A percentile compares a stretch with the other conserved stretches of the same genome.
Evolutionary conservation across 1,284 basidiomycete species (phyloP).

Genomic region (Cutaneotrichosporon cyanovorans): DNA sequence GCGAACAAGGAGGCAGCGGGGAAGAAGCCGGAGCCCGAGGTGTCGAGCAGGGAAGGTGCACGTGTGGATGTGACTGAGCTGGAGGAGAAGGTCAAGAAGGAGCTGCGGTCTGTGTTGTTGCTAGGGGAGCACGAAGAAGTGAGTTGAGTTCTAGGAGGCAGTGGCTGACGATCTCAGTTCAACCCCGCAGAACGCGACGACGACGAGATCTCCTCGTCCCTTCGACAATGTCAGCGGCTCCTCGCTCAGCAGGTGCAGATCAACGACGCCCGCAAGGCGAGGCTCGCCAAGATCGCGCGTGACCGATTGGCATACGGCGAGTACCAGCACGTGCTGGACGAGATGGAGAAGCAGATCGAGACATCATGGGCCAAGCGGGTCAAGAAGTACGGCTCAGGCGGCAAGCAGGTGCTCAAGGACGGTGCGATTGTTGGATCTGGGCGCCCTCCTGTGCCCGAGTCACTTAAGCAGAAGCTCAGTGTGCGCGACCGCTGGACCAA

Average conservation of each 20-base stretch:
- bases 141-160: slow-evolving; percentile 12
- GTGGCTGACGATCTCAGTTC: slow-evolving; percentile 50
- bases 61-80: slow-evolving; percentile 48
- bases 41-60: slow-evolving; percentile 2
- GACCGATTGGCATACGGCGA: slow-evolving; percentile 84
- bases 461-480: slow-evolving; percentile 61
- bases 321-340: slow-evolving; percentile 69
- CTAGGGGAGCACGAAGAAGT: slow-evolving; percentile 50
- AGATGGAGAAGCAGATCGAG: slow-evolving; percentile 71
- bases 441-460: slow-evolving; percentile 59
- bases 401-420: slow-evolving; percentile 45
- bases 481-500: slow-evolving; percentile 67
- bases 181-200: slow-evolving; percentile 72
- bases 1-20: slow-evolving; percentile 49
- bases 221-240: slow-evolving; percentile 79
- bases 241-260: slow-evolving; percentile 65
- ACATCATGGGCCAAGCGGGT: slow-evolving; percentile 47
- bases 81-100: slow-evolving; percentile 51
- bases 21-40: slow-evolving; percentile 13
- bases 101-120: slow-evolving; percentile 51
- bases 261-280: slow-evolving; percentile 73
- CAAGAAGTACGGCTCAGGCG: slow-evolving; percentile 52
- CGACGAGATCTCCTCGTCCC: slow-evolving; percentile 83
- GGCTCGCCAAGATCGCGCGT: slow-evolving; percentile 68
- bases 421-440: slow-evolving; percentile 48